Conservation (phyloP, 257 asterid genomes). For the Penstemon davidsonii region DNA sequence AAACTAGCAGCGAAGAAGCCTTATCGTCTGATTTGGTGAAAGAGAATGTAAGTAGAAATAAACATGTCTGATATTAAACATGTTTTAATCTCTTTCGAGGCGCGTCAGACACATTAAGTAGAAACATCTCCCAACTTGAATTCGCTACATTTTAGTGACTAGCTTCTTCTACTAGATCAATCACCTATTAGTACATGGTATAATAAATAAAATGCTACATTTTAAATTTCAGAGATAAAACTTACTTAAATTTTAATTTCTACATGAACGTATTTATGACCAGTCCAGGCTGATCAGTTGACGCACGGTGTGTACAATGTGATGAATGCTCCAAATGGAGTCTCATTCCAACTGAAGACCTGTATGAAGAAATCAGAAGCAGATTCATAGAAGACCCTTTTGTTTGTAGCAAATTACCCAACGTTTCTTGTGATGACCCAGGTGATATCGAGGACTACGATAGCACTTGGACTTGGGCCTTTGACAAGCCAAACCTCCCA, state of each 20-base stretch:
- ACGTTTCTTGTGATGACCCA: conserved; percentile 44
- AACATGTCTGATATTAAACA: conserved; percentile 17
- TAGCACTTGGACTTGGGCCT: conserved; percentile 47
- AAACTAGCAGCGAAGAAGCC: conserved; percentile 16
- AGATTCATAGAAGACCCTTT: conserved; percentile 52
- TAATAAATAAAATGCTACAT: too few relatives aligned
- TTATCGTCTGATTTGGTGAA: conserved; percentile 12
- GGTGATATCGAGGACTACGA: conserved; percentile 49
- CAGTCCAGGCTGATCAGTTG: not conserved
- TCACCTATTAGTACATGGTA: too few relatives aligned
- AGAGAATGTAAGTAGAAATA: conserved; percentile 57
- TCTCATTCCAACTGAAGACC: conserved; percentile 36
- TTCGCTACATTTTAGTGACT: too few relatives aligned
- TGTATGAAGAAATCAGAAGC: conserved; percentile 56
- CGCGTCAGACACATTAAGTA: too few relatives aligned
- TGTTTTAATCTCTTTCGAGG: too few relatives aligned
- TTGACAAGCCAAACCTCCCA: conserved; percentile 57
- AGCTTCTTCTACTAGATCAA: too few relatives aligned
- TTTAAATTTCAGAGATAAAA: too few relatives aligned
- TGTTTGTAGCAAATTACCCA: conserved; percentile 37
- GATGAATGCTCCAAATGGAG: conserved; percentile 50
- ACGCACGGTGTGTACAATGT: conserved; percentile 47
- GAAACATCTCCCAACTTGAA: too few relatives aligned
- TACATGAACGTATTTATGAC: too few relatives aligned
- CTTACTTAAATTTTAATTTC: too few relatives aligned